A percentile compares a stretch with the other conserved stretches of the same genome.
These are phyloP conservation scores for Colletotrichum lupini DNA, from an alignment of 2,329 filamentous ascomycete genomes.

Conservation along the genomic window DNA sequence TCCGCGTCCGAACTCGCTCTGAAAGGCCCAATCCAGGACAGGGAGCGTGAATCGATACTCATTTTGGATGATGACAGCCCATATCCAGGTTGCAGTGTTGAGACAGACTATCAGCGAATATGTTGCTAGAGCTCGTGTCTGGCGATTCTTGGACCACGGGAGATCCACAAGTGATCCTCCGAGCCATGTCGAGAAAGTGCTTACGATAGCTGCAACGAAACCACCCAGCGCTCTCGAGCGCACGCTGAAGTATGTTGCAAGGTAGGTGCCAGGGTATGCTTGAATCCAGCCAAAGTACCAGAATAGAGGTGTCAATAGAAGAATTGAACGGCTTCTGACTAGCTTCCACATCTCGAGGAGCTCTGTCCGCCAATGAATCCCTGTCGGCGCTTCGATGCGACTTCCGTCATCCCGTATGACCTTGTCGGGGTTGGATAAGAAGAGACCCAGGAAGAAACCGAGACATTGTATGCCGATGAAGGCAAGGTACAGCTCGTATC, in stretches of 20 bases:
- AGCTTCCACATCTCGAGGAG: constrained; percentile 48
- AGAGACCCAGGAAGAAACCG: constrained; percentile 52
- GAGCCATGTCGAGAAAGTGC: constrained; percentile 51
- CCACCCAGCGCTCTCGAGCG: constrained; percentile 50
- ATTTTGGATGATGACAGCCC: constrained; percentile 58
- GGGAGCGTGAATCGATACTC: constrained; percentile 55
- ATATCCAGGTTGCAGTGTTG: constrained; percentile 58
- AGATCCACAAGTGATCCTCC: constrained; percentile 49
- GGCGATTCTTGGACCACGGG: constrained; percentile 50
- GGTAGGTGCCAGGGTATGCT: constrained; percentile 52
- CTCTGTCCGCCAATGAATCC: constrained; percentile 40
- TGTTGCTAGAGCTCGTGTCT: constrained; percentile 51
- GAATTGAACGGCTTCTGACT: constrained; percentile 45
- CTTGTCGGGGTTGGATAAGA: constrained; percentile 56
- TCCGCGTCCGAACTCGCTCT: constrained; percentile 51
- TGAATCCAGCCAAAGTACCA: constrained; percentile 49
- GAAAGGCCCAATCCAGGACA: constrained; percentile 55
- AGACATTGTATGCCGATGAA: constrained; percentile 60
- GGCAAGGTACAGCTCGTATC: constrained; percentile 53
- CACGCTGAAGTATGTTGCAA: constrained; percentile 55
- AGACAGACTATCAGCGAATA: constrained; percentile 53
- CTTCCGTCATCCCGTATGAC: constrained; percentile 56
- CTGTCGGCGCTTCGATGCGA: constrained; percentile 43
- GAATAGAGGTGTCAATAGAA: constrained; percentile 41
- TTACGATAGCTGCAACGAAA: constrained; percentile 49